Conservation (phyloP, 2,329 filamentous ascomycete genomes). For the Cercospora canescens region DNA sequence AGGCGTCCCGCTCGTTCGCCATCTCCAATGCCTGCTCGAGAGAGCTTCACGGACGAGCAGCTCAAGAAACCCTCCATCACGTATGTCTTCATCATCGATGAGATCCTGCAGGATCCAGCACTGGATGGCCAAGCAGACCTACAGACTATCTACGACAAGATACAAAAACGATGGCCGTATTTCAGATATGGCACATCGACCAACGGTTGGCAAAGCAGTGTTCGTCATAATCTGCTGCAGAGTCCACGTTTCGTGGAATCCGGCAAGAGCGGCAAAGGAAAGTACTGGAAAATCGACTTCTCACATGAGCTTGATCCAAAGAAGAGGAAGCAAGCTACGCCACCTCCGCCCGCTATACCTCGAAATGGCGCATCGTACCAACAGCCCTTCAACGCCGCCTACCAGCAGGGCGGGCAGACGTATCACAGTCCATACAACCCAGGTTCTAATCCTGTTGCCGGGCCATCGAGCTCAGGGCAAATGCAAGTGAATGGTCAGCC, state of each 20-base stretch:
- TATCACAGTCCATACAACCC: constrained; percentile 20
- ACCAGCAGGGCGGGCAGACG: constrained; percentile 11
- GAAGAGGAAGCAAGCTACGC: constrained; percentile 50
- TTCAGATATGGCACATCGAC: constrained; percentile 62
- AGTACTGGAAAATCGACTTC: constrained; percentile 62
- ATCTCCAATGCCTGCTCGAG: constrained; percentile 62
- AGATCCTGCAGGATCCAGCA: constrained; percentile 55
- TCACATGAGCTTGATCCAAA: constrained; percentile 62
- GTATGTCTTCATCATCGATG: constrained; percentile 65
- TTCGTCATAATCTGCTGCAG: constrained; percentile 64
- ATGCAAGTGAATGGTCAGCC: background rate
- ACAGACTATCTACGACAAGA: constrained; percentile 65
- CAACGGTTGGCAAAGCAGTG: constrained; percentile 66
- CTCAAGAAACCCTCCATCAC: constrained; percentile 66
- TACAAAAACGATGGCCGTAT: constrained; percentile 64
- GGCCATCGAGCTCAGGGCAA: background rate
- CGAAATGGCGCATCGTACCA: constrained; percentile 14
- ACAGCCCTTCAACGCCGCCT: constrained; percentile 14
- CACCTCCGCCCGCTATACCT: constrained; percentile 27
- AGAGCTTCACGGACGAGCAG: constrained; percentile 72
- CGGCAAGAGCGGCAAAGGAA: constrained; percentile 62
- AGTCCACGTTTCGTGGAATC: constrained; percentile 61
- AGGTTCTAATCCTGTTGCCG: background rate
- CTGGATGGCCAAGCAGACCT: constrained; percentile 60
- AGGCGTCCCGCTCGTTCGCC: constrained; percentile 44